Evolutionary conservation across 345 rosid species (phyloP), one percentile per base, ranked within the genome.

Genomic region (Bruguiera gymnorhiza): DNA sequence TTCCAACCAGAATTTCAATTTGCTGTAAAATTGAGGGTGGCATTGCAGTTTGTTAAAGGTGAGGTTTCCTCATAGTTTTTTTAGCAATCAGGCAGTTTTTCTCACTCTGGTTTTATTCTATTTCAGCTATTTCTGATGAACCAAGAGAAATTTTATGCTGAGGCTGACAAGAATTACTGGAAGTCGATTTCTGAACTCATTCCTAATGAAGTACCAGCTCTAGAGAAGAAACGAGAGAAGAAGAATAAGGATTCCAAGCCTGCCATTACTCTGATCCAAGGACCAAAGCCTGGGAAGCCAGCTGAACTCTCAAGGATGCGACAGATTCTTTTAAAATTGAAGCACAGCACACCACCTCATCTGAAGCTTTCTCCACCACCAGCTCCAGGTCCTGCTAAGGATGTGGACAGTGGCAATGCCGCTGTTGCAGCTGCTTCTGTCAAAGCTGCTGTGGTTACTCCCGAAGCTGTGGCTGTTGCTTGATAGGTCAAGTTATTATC

Each of bases 241-340:
- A 92, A 84, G 67, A 93, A 89, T 67, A 83, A 85, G 66, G 90
- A 89, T 60, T 81, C 84, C 62, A 85, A 85, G 79, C 84, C 96
- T 54, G 70, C 83, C 8, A 48, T 86, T 70, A 71, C 68, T 60
- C 84, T 88, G 65, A 74, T 86, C 71, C 89, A 79, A 66, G 96
- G 94, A 70, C 97, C 96, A 20, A 89, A 88, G 79, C 96, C 89
- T 0, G 92, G 89, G 58, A 92, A 86, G 80, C 94, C 91, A 36
- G 80, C 96, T 2, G 93, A 91, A 65, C 89, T 89, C 10, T 71
- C 92, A 8, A 88, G 97, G 78, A 86, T 89, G 97, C 76, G 87
- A 60, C 95, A 89, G 69, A 80, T 91, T 37, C 79, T 89, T 51
- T 8, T 87, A 52, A 89, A 83, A 76, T 74, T 91, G 79, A 91